A percentile compares a stretch with the other conserved stretches of the same genome.
phyloP scores from a whole-genome alignment of 345 rosid genomes.

The Eucalyptus albens region DNA sequence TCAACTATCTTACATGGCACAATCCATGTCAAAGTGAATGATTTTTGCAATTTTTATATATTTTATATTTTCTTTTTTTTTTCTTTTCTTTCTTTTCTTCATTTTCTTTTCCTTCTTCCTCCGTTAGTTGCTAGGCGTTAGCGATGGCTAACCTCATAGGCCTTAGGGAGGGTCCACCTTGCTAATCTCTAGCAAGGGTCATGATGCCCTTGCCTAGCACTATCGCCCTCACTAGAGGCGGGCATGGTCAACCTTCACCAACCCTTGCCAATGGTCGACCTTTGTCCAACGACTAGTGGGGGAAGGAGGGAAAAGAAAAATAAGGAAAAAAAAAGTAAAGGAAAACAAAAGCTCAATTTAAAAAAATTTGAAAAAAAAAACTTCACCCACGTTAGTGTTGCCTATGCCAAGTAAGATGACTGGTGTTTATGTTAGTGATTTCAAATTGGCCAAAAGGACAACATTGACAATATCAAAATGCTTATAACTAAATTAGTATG shows the following conservation, averaged over 20 bases:
- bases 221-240: background rate
- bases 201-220: background rate
- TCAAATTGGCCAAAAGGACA: background rate
- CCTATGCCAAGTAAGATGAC: background rate
- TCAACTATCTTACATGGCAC: background rate
- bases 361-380: background rate
- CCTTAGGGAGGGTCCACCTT: background rate
- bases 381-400: rapidly evolving
- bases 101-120: background rate
- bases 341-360: background rate
- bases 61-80: background rate
- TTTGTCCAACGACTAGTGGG: background rate
- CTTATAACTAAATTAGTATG: background rate
- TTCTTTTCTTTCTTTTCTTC: no score
- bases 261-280: background rate
- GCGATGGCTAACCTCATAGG: background rate
- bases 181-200: background rate
- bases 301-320: background rate
- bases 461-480: background rate
- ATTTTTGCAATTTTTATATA: background rate
- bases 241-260: background rate
- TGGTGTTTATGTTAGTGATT: background rate
- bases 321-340: background rate
- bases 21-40: background rate
- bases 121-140: background rate